phyloP scores from a whole-genome alignment of 1,284 basidiomycete genomes.

The Tilletia walkeri region DNA sequence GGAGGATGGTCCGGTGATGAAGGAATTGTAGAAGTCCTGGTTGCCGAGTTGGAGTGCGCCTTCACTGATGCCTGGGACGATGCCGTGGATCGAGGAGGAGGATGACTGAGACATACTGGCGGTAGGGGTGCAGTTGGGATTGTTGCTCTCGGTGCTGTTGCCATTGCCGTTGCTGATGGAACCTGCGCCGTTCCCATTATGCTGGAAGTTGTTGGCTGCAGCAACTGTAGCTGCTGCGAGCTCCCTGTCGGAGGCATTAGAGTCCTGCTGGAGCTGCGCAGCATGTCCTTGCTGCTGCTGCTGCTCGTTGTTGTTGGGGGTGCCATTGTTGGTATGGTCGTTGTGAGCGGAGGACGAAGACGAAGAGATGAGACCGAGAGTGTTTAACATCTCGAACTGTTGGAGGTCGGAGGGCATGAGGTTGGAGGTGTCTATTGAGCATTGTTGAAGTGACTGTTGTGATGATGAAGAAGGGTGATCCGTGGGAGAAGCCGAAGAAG shows the following conservation, averaged over 20 bases:
- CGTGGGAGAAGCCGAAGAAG: neutral
- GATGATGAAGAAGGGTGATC: neutral
- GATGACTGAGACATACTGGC: neutral
- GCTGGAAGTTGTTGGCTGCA: neutral
- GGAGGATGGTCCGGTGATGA: neutral
- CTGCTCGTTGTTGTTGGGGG: neutral
- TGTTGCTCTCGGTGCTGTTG: too few species aligned
- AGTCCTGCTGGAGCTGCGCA: too few species aligned
- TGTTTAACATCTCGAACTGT: neutral
- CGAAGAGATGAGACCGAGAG: neutral
- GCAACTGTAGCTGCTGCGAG: neutral
- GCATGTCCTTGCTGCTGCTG: too few species aligned
- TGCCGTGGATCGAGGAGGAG: neutral
- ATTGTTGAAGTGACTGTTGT: neutral
- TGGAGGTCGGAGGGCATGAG: neutral
- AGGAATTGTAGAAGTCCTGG: neutral
- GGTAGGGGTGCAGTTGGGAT: too few species aligned
- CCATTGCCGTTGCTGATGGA: too few species aligned
- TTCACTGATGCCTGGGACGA: neutral
- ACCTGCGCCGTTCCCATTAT: neutral
- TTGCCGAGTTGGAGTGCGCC: neutral
- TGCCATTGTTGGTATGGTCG: too few species aligned
- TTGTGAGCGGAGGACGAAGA: neutral
- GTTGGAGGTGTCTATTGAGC: neutral
- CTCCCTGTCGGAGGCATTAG: too few species aligned